Evolutionary conservation across 2,329 filamentous ascomycete genomes (phyloP).

Genomic region (Colletotrichum sp.): DNA sequence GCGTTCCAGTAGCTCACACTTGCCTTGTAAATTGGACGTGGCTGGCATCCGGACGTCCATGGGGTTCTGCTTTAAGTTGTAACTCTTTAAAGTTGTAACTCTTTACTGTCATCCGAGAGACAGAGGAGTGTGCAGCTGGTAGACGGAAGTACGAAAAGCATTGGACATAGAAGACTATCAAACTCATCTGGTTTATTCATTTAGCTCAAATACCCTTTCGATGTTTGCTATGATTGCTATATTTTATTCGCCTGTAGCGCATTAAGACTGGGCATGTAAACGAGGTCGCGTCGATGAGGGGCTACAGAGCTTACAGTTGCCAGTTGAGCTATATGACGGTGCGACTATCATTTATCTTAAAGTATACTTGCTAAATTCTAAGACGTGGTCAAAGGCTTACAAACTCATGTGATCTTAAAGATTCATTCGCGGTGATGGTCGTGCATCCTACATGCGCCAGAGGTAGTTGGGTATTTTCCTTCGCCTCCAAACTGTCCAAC

Average conservation of each 20-base stretch:
- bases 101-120: neutral
- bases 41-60: neutral
- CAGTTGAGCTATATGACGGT: neutral
- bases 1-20: accelerated
- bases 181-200: too few relatives aligned
- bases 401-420: neutral
- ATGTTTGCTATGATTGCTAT: too few relatives aligned
- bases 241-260: neutral
- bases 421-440: neutral
- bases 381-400: too few relatives aligned
- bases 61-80: accelerated
- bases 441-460: neutral
- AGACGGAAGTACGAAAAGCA: neutral
- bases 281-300: neutral
- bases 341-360: neutral
- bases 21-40: neutral
- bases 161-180: too few relatives aligned
- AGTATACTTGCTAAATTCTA: too few relatives aligned
- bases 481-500: neutral
- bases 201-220: too few relatives aligned
- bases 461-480: neutral
- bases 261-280: neutral
- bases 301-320: neutral
- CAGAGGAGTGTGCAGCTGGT: neutral
- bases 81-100: neutral